These are phyloP conservation scores for Eimeria falciformis DNA, from an alignment of 169 alveolate species.

Conservation along the genomic window DNA sequence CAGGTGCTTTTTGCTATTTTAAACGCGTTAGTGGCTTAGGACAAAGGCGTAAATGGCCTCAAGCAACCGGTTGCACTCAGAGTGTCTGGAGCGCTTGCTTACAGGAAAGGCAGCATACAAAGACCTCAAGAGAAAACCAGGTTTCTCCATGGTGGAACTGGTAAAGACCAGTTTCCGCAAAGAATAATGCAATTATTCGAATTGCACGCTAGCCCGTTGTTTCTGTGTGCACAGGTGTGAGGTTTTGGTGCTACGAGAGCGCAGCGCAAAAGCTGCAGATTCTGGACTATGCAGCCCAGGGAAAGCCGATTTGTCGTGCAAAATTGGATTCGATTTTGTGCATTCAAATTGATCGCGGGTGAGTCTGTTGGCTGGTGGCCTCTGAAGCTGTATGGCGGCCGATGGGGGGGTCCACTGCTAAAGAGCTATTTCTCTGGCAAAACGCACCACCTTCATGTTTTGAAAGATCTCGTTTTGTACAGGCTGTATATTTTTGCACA, in stretches of 20 bases:
- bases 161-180: too few species aligned
- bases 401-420: too few species aligned
- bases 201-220: background rate
- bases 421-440: too few species aligned
- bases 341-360: conserved; percentile 76
- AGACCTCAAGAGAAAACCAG: too few species aligned
- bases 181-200: too few species aligned
- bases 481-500: too few species aligned
- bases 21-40: background rate
- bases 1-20: background rate
- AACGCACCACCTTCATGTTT: too few species aligned
- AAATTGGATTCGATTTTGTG: conserved; percentile 65
- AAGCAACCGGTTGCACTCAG: too few species aligned
- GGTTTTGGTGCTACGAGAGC: conserved; percentile 77
- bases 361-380: background rate
- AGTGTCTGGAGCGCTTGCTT: too few species aligned
- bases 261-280: conserved; percentile 65
- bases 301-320: conserved; percentile 9
- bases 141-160: too few species aligned
- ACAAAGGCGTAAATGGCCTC: background rate
- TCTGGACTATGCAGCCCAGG: conserved; percentile 26
- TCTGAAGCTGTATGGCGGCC: background rate
- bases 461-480: too few species aligned
- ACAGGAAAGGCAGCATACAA: too few species aligned
- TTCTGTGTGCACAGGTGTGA: conserved; percentile 55